phyloP scores from a whole-genome alignment of 1,284 basidiomycete genomes.

The Mrakiaceae sp. region DNA sequence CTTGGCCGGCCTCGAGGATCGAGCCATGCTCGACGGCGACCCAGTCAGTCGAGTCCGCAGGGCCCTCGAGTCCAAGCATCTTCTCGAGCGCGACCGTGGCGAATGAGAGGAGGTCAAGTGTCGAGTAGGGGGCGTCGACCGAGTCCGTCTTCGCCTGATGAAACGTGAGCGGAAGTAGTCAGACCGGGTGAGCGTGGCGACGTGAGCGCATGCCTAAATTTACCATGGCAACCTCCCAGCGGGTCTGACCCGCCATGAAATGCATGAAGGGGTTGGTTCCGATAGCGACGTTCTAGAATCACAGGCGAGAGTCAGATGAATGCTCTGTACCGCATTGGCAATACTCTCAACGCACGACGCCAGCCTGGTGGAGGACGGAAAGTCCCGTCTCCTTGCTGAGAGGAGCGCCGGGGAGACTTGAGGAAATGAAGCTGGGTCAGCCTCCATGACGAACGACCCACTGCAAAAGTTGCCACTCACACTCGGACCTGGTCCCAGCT shows the following conservation, averaged over 20 bases:
- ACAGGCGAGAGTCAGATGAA: not conserved
- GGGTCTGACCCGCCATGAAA: not conserved
- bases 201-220: no score
- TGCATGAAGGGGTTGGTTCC: slow-evolving; percentile 34
- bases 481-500: slow-evolving; percentile 58
- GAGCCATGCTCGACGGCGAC: slow-evolving; percentile 55
- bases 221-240: not conserved
- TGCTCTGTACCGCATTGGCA: no score
- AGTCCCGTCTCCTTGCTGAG: slow-evolving; percentile 54
- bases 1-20: slow-evolving; percentile 46
- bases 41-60: slow-evolving; percentile 39
- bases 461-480: slow-evolving; percentile 34
- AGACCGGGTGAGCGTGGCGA: no score
- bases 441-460: not conserved
- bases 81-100: slow-evolving; percentile 50
- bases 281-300: slow-evolving; percentile 50
- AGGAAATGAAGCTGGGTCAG: not conserved
- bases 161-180: not conserved
- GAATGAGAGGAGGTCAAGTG: slow-evolving; percentile 21
- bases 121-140: not conserved
- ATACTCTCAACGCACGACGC: slow-evolving; percentile 38
- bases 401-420: slow-evolving; percentile 60
- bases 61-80: slow-evolving; percentile 46
- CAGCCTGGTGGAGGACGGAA: slow-evolving; percentile 48
- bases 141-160: slow-evolving; percentile 3